Base-by-base conservation (phyloP, 2,329 filamentous ascomycete genomes). In the Epichloe typhina region DNA sequence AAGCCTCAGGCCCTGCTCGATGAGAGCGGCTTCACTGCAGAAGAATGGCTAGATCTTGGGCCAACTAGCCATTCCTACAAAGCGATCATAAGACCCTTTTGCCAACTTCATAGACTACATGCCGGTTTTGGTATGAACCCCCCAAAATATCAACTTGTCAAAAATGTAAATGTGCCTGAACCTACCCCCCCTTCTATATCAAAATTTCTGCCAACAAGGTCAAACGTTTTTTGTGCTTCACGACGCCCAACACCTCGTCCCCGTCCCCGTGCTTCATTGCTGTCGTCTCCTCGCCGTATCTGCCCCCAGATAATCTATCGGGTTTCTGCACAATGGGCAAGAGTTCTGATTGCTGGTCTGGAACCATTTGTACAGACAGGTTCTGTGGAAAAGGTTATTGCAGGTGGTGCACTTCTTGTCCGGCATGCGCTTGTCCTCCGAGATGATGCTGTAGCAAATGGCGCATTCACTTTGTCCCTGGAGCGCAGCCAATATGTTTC, bases 281-380 rank as follows among this genome's bases (percentile, higher is more conserved):
- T 67, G 65, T 12, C 67, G 60, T 52, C 66, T 65, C 62, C 64
- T 68, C 9, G 57, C 58, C 43, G 67, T 69, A 51, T 72, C 69
- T 6, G 69, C 61, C 0, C 70, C 70, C 17, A 71, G 52, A 46
- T 81, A 82, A 50, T 80, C 77, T 65, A 96, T 96, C 21, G 86
- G 83, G 64, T 94, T 95, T 59, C 93, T 77, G 69, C 93, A 98
- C 56, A 98, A 72, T 46, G 93, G 93, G 67, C 93, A 98, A 46
- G 85, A 91, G 61, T 86, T 93, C 62, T 88, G 84, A 66, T 88
- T 94, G 64, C 89, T 95, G 59, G 78, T 91, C 74, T 88, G 86
- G 73, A 98, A 97, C 93, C 93, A 98, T 69, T 91, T 90, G 72
- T 88, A 95, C 68, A 98, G 69, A 69, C 93, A 98, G 2, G 80